These are phyloP conservation scores for Cystobasidiopsis lactophilus DNA, from an alignment of 768 basidiomycete species.

Conservation along the genomic window DNA sequence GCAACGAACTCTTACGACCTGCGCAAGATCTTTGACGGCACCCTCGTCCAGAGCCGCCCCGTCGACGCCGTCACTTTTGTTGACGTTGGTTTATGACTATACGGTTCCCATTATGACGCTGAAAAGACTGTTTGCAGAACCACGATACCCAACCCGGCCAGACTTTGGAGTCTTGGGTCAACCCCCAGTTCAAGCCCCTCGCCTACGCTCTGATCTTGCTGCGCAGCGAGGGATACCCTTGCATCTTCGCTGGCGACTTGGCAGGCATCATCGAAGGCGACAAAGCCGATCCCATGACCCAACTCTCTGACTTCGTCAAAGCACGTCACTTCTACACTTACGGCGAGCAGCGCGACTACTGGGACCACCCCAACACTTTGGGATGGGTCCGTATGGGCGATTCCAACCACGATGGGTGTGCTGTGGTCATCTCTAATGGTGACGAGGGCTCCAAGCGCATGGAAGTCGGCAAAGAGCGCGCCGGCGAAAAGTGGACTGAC, in stretches of 20 bases:
- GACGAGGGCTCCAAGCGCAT: constrained; percentile 26
- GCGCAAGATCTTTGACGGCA: constrained; percentile 27
- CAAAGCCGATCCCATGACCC: constrained; percentile 23
- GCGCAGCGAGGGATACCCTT: constrained; percentile 27
- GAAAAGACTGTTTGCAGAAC: constrained; percentile 21
- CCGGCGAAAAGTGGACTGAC: constrained; percentile 31
- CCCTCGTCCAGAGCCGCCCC: constrained; percentile 25
- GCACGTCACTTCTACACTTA: constrained; percentile 18
- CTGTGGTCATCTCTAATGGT: constrained; percentile 21
- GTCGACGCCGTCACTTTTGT: constrained; percentile 23
- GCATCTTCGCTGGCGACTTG: constrained; percentile 23
- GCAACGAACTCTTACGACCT: constrained; percentile 25
- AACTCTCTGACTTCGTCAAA: constrained; percentile 26
- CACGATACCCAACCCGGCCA: constrained; percentile 27
- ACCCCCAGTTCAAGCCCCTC: constrained; percentile 26
- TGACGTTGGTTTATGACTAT: not conserved
- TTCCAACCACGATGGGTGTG: constrained; percentile 25
- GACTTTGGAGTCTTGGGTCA: constrained; percentile 27
- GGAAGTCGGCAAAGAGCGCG: constrained; percentile 28
- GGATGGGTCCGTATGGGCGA: constrained; percentile 29
- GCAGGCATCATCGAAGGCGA: constrained; percentile 25
- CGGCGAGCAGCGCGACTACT: constrained; percentile 26
- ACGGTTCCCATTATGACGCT: constrained; percentile 13
- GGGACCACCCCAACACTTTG: constrained; percentile 26
- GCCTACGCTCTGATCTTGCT: constrained; percentile 29